Base-by-base conservation (phyloP, 495 filamentous ascomycete species). In the Daldinia decipiens region DNA sequence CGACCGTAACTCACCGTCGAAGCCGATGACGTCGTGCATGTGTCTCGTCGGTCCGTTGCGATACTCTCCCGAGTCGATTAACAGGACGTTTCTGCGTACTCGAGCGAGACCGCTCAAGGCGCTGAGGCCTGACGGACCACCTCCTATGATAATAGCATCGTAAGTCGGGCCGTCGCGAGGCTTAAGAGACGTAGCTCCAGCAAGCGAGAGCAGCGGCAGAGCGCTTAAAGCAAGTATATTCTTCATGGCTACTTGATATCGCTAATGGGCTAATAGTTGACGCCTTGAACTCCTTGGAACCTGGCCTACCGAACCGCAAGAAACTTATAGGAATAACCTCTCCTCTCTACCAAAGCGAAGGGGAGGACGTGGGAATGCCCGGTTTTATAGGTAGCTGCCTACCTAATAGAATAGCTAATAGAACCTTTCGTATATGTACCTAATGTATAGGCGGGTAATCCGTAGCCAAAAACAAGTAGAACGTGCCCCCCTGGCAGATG, bases 11-110 rank as follows among this genome's bases (percentile, higher is more conserved):
- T 54, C 73, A 88, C 86, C 85, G 62, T 88, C 87, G 68, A 84
- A 86, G 5, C 85, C 86, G 38, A 88, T 80, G 5, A 88, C 85
- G 68, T 88, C 86, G 74, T 89, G 87, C 85, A 87, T 85, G 51
- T 85, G 80, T 26, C 84, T 73, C 0, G 85, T 87, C 4, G 81
- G 77, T n/a, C 61, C 81, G 72, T 88, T 88, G 62, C 86, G 84
- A 64, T 89, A 89, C 17, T 83, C 77, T 36, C 82, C 80, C 38
- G 83, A 86, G 72, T 89, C 87, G 68, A 88, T 84, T 55, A 89
- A 65, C 17, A 85, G 77, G 3, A 84, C 81, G 24, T 78, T 83
- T 5, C 87, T 78, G 5, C 82, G 80, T 11, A 88, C 86, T 6
- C 87, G 82, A 9, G 83, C 84, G 9, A 88, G 81, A 65, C 84